Base-by-base conservation (phyloP, 176 grass and related monocot genomes). In the Triticum urartu region DNA sequence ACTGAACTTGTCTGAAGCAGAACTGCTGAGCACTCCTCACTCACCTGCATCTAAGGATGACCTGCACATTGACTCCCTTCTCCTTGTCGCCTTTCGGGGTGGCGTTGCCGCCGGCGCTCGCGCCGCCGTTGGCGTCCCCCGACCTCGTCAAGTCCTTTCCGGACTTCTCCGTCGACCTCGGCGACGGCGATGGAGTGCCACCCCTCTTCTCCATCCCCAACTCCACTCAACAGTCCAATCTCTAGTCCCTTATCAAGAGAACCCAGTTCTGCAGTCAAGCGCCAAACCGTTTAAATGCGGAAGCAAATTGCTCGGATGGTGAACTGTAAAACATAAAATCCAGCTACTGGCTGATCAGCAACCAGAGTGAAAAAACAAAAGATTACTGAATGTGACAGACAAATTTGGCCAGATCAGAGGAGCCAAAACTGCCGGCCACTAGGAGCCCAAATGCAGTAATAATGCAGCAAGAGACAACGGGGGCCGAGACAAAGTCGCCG, bases 61-160 rank as follows among this genome's bases (percentile, higher is more conserved):
- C 97, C 81, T 99, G 97, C 77, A 99, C 97, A 91, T 99, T 99
- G 83, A 99, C 97, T 42, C 97, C 97, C 82, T 98, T 97, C 59
- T 97, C 95, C 83, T 84, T 99, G 25, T 99, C 97, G 50, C 89
- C 91, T 80, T 91, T 99, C 1, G 72, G 9, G 65, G 72, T 88
- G 60, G 78, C 42, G 33, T 83, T 94, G 56, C 78, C 86, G 45
- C 85, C 82, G 25, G 20, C 73, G 68, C 82, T 93, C 75, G 82
- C 42, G 33, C 84, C 79, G 11, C 92, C 92, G 15, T 97, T 99
- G 25, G 90, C 72, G 9, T 96, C 97, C 10, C 88, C 81, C 0
- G 89, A 99, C 73, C 97, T 93, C 72, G 91, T 59, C 56, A 59
- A 72, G 58, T 99, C 96, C 90, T 89, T 93, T 32, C 91, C 91